These are phyloP conservation scores for Alternaria atra DNA, from an alignment of 2,329 filamentous ascomycete genomes.

Conservation along the genomic window DNA sequence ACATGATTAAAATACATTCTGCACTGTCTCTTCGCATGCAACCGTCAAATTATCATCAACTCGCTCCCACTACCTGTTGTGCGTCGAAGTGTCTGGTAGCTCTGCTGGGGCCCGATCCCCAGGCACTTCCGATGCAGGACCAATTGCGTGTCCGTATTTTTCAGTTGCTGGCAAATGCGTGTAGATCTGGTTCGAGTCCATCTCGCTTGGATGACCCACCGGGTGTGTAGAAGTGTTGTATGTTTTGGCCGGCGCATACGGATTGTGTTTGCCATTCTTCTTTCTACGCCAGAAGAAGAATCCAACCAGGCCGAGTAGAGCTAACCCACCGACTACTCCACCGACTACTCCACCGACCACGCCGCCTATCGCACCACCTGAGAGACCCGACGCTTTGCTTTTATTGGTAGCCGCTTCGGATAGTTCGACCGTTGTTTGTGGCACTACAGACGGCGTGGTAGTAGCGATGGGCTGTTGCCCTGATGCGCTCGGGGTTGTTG, in stretches of 20 bases:
- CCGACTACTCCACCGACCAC: conserved; percentile 29
- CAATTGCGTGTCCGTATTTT: conserved; percentile 6
- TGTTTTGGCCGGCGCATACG: not conserved
- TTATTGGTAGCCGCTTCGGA: not conserved
- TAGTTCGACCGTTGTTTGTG: not conserved
- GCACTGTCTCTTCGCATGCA: too few relatives aligned
- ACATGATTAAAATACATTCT: not conserved
- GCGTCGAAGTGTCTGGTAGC: not conserved
- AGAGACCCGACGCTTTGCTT: not conserved
- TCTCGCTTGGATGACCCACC: not conserved
- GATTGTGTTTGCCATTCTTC: not conserved
- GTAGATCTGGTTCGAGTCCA: conserved; percentile 1
- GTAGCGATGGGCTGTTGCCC: not conserved
- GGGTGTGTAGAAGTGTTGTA: not conserved
- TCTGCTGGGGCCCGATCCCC: not conserved
- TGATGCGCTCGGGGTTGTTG: not conserved
- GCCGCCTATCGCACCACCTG: conserved; percentile 33
- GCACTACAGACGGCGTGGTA: not conserved
- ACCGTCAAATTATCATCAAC: not conserved
- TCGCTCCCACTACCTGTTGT: not conserved
- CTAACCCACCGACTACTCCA: conserved; percentile 25
- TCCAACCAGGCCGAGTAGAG: conserved; percentile 23
- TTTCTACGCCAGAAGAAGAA: conserved; percentile 21
- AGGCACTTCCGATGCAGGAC: not conserved
- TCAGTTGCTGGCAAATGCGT: not conserved